These are phyloP conservation scores for Phanerochaete carnosa DNA, from an alignment of 768 basidiomycete species.

Conservation along the genomic window DNA sequence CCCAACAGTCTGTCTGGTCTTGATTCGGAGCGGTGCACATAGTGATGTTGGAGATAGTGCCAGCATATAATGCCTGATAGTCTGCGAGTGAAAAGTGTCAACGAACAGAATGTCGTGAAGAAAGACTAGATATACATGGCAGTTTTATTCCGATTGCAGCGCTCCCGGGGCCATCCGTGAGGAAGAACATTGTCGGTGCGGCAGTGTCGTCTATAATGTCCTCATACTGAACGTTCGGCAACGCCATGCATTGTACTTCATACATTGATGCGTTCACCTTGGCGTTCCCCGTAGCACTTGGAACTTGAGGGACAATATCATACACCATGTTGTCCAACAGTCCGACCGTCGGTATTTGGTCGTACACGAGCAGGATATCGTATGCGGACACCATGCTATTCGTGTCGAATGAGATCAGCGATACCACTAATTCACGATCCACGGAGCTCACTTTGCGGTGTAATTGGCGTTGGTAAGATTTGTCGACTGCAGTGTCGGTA, in stretches of 20 bases:
- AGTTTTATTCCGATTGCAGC: background rate
- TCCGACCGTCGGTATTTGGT: background rate
- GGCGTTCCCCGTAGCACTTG: background rate
- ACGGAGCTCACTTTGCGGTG: background rate
- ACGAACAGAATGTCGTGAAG: background rate
- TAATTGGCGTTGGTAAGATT: background rate
- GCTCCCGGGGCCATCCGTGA: background rate
- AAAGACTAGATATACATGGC: background rate
- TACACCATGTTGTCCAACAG: constrained; percentile 3
- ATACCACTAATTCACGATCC: no score
- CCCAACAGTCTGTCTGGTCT: background rate
- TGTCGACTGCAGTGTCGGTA: background rate
- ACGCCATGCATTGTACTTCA: background rate
- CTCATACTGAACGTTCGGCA: background rate
- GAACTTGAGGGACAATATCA: background rate
- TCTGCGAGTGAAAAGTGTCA: background rate
- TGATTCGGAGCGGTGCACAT: background rate
- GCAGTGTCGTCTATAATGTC: background rate
- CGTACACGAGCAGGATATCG: background rate
- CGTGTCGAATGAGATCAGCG: no score
- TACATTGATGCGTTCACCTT: constrained; percentile 1
- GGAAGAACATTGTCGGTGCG: background rate
- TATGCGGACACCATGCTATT: background rate
- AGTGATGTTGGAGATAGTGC: no score
- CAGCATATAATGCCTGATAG: no score